These are phyloP conservation scores for Carnegiea gigantea DNA, from an alignment of 179 eudicot genomes.

Conservation along the genomic window DNA sequence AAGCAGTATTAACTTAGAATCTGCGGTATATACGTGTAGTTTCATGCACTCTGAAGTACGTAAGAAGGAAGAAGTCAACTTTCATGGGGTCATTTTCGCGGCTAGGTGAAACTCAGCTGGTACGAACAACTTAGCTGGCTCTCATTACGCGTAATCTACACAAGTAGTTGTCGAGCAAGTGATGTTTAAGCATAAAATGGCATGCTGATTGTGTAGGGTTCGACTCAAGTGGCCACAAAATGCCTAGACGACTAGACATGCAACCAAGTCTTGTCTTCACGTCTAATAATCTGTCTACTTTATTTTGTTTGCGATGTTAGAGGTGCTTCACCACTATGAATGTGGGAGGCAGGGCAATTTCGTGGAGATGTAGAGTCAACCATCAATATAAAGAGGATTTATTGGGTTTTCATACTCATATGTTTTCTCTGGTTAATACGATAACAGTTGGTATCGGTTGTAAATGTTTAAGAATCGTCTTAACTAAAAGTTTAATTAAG, in stretches of 20 bases:
- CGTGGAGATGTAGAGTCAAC: no score
- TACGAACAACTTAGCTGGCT: background rate
- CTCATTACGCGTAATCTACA: conserved; percentile 5
- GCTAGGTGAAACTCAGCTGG: background rate
- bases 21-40: conserved; percentile 2
- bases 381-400: no score
- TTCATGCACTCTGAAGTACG: background rate
- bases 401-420: no score
- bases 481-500: no score
- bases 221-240: background rate
- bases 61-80: conserved; percentile 12
- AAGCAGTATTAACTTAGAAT: conserved; percentile 19
- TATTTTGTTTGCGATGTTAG: background rate
- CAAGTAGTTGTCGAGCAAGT: no score
- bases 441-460: no score
- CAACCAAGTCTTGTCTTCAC: background rate
- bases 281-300: background rate
- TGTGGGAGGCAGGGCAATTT: background rate
- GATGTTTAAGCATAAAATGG: no score
- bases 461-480: no score
- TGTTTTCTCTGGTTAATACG: no score
- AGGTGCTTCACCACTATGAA: background rate
- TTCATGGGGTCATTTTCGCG: background rate
- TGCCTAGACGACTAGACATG: background rate
- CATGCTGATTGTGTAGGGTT: no score